Percentiles rank a stretch among this genome's conserved stretches.
Evolutionary conservation across 1,284 basidiomycete genomes (phyloP).

Genomic region (Sporisorium exsertum): DNA sequence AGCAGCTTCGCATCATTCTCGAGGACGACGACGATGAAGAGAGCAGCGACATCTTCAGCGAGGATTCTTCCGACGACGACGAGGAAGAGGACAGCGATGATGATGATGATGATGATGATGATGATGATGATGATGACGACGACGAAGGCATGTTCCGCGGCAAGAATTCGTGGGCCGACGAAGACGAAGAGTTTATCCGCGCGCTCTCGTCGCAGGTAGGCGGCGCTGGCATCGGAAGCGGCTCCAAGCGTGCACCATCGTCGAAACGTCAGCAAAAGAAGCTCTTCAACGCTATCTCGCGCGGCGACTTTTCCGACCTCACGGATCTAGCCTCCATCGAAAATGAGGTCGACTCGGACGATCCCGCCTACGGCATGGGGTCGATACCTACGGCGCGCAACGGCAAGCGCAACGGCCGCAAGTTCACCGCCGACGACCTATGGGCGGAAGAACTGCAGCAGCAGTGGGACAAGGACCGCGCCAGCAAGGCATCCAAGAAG

Average conservation of each 20-base stretch:
- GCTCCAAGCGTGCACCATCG: constrained; percentile 8
- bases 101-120: constrained; percentile 38
- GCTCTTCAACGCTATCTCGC: constrained; percentile 76
- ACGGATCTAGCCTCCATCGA: constrained; percentile 72
- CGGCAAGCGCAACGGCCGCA: constrained; percentile 65
- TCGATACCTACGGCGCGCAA: constrained; percentile 45
- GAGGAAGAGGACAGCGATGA: constrained; percentile 20
- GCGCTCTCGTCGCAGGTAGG: constrained; percentile 70
- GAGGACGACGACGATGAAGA: constrained; percentile 40
- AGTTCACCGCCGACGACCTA: constrained; percentile 74
- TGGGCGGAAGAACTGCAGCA: constrained; percentile 77
- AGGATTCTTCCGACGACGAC: constrained; percentile 32
- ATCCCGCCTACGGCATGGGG: constrained; percentile 53
- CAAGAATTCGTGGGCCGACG: constrained; percentile 74
- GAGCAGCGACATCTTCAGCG: constrained; percentile 32
- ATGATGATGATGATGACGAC: constrained; percentile 39
- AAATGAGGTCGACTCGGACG: constrained; percentile 66
- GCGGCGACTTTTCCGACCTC: constrained; percentile 75
- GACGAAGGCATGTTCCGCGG: constrained; percentile 67
- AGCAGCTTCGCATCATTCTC: constrained; percentile 46
- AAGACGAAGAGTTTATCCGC: constrained; percentile 77
- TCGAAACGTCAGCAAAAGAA: constrained; percentile 73
- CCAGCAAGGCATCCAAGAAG: constrained; percentile 53
- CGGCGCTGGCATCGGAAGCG: constrained; percentile 39
- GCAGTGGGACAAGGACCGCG: constrained; percentile 70